These are phyloP conservation scores for Xylaria polymorpha DNA, from an alignment of 2,329 filamentous ascomycete species.

Conservation along the genomic window DNA sequence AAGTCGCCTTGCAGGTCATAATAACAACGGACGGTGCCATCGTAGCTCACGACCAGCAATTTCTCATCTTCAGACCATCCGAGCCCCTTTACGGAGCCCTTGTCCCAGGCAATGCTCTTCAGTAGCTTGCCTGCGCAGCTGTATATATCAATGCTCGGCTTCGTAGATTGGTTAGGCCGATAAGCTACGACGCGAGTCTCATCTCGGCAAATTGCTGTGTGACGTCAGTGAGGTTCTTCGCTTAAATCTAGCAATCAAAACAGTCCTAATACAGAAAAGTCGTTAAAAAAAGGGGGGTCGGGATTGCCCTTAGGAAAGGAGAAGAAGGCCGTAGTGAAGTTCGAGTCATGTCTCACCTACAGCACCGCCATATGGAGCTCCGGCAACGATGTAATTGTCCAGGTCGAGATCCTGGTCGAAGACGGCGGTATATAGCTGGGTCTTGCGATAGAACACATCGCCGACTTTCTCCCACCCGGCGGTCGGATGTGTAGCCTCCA, in stretches of 20 bases:
- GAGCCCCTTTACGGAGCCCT: slow-evolving; percentile 84
- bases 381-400: slow-evolving; percentile 91
- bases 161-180: slow-evolving; percentile 75
- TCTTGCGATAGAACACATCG: slow-evolving; percentile 94
- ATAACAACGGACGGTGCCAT: slow-evolving; percentile 91
- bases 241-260: background rate
- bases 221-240: slow-evolving; percentile 45
- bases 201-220: slow-evolving; percentile 86
- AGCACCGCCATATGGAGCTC: slow-evolving; percentile 92
- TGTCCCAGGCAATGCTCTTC: slow-evolving; percentile 89
- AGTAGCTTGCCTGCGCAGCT: slow-evolving; percentile 92
- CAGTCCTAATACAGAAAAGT: background rate
- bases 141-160: slow-evolving; percentile 92
- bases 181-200: slow-evolving; percentile 85
- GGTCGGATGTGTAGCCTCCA: slow-evolving; percentile 74
- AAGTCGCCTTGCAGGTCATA: slow-evolving; percentile 95
- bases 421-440: slow-evolving; percentile 89
- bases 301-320: background rate
- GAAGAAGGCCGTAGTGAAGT: slow-evolving; percentile 7
- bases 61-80: slow-evolving; percentile 98
- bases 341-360: slow-evolving; percentile 72
- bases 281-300: background rate
- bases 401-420: slow-evolving; percentile 95
- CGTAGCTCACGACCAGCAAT: slow-evolving; percentile 85
- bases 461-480: slow-evolving; percentile 95